A percentile compares a stretch with the other conserved stretches of the same genome.
Evolutionary conservation across 2,329 filamentous ascomycete genomes (phyloP).

Genomic region (Clarireedia monteithiana): DNA sequence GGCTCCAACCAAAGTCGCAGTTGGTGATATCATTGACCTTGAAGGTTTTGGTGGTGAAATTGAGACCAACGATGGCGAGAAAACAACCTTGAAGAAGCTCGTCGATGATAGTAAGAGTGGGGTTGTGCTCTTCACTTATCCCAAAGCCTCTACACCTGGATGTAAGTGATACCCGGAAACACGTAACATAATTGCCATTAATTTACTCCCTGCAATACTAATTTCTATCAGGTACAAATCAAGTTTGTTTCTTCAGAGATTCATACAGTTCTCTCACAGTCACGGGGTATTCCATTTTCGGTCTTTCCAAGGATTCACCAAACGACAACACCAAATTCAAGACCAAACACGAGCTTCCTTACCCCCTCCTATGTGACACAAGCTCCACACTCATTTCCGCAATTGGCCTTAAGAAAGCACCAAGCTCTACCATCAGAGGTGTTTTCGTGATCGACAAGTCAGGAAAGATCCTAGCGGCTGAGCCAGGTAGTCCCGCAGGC

Average conservation of each 20-base stretch:
- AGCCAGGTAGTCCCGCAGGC: slow-evolving; percentile 67
- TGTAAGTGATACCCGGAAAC: slow-evolving; percentile 52
- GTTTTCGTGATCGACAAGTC: slow-evolving; percentile 81
- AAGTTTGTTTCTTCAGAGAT: slow-evolving; percentile 92
- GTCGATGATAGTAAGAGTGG: slow-evolving; percentile 77
- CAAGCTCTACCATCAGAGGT: slow-evolving; percentile 73
- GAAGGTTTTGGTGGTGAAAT: slow-evolving; percentile 62
- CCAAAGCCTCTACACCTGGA: slow-evolving; percentile 86
- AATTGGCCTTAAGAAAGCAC: slow-evolving; percentile 82
- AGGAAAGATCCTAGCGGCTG: slow-evolving; percentile 69
- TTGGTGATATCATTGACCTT: slow-evolving; percentile 48
- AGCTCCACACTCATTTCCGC: slow-evolving; percentile 66
- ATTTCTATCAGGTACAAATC: slow-evolving; percentile 66
- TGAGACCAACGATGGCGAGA: slow-evolving; percentile 75
- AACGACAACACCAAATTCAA: slow-evolving; percentile 92
- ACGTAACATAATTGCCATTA: too few species aligned
- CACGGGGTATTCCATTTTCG: slow-evolving; percentile 79
- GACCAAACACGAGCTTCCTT: slow-evolving; percentile 83
- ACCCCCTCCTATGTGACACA: slow-evolving; percentile 80
- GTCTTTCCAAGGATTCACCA: slow-evolving; percentile 77
- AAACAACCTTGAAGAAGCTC: slow-evolving; percentile 72
- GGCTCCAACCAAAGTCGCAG: slow-evolving; percentile 32
- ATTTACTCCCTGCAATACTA: not conserved
- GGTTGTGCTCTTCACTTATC: slow-evolving; percentile 91
- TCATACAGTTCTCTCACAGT: slow-evolving; percentile 66